Percentiles rank a stretch among this genome's conserved stretches.
These are phyloP conservation scores for Astrephomene gubernaculifera DNA, from an alignment of 139 green algal species.

Conservation along the genomic window DNA sequence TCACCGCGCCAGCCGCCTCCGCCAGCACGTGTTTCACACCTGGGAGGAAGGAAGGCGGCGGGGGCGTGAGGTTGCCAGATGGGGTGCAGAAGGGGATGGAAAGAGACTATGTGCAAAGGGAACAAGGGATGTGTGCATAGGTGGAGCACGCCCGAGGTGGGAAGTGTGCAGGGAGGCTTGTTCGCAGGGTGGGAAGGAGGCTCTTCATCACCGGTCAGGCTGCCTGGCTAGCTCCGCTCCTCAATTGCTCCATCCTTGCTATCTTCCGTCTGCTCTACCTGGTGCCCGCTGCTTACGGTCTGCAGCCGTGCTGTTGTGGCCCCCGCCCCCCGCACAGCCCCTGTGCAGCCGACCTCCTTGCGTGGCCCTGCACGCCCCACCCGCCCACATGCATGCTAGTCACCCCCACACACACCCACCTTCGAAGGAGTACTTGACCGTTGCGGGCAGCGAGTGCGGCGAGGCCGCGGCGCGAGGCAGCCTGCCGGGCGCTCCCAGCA, in stretches of 20 bases:
- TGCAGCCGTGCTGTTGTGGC: not conserved
- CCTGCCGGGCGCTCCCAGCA: not conserved
- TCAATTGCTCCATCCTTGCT: not conserved
- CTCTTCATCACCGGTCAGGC: not conserved
- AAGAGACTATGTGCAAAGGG: not conserved
- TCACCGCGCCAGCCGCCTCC: conserved; percentile 2
- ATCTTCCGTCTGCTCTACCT: not conserved
- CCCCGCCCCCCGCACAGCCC: not conserved
- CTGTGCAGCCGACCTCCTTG: not conserved
- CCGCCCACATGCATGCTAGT: not conserved
- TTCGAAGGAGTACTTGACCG: conserved; percentile 43
- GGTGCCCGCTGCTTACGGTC: not conserved
- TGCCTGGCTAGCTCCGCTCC: not conserved
- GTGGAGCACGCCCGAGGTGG: not conserved
- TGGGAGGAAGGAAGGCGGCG: not conserved
- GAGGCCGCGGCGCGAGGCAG: not conserved
- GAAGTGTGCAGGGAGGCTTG: not conserved
- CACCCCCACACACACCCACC: not conserved
- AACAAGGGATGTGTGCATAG: no score
- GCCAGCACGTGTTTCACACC: conserved; percentile 39
- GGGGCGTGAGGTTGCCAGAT: not conserved
- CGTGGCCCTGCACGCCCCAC: not conserved
- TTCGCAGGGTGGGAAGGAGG: not conserved
- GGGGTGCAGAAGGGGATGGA: not conserved
- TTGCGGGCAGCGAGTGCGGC: conserved; percentile 5